These are phyloP conservation scores for Tricholoma sp. DNA, from an alignment of 768 basidiomycete species.

Conservation along the genomic window DNA sequence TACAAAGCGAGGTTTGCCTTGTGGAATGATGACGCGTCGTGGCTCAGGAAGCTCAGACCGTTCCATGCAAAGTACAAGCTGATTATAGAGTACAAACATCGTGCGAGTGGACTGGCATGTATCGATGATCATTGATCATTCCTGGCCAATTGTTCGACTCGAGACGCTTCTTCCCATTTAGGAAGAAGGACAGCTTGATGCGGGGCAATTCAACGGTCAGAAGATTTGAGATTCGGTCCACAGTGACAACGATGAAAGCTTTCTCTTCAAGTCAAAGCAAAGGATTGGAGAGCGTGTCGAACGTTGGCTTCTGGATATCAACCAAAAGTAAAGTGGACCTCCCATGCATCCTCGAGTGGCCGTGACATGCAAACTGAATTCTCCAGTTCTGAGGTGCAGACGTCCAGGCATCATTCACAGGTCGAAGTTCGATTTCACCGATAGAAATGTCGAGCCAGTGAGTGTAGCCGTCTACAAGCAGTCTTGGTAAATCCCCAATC, in stretches of 20 bases:
- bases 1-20: constrained; percentile 20
- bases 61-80: constrained; percentile 30
- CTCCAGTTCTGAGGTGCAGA: constrained; percentile 23
- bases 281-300: constrained; percentile 15
- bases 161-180: constrained; percentile 25
- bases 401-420: constrained; percentile 21
- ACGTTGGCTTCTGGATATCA: constrained; percentile 21
- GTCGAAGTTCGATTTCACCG: constrained; percentile 27
- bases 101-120: constrained; percentile 34
- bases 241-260: constrained; percentile 9
- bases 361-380: constrained; percentile 16
- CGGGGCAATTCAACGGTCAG: constrained; percentile 33
- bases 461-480: constrained; percentile 22
- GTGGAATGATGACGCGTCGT: constrained; percentile 34
- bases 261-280: constrained; percentile 16
- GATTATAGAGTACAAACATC: constrained; percentile 37
- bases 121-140: constrained; percentile 40
- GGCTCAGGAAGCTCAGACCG: constrained; percentile 15
- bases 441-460: constrained; percentile 29
- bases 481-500: constrained; percentile 22
- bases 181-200: constrained; percentile 34
- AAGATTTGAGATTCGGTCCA: background rate
- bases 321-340: constrained; percentile 10
- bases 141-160: constrained; percentile 35
- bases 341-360: constrained; percentile 3